Evolutionary conservation across 2,329 filamentous ascomycete species (phyloP).

Genomic region (Ophiostoma piceae): DNA sequence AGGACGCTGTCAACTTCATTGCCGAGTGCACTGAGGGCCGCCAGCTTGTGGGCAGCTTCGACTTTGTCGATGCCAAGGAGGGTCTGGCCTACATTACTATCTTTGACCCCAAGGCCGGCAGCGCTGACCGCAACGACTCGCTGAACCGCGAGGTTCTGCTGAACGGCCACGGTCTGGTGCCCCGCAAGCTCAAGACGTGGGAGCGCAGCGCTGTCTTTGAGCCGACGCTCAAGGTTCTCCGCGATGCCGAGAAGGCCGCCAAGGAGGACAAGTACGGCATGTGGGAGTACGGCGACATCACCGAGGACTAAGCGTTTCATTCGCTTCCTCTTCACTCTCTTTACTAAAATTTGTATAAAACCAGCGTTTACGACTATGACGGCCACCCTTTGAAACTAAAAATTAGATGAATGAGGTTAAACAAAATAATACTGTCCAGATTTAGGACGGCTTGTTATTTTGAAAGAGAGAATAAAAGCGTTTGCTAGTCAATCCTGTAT

Average conservation of each 20-base stretch:
- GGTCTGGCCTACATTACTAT: slow-evolving; percentile 80
- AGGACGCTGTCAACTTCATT: slow-evolving; percentile 72
- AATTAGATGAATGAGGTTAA: not conserved
- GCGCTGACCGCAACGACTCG: slow-evolving; percentile 63
- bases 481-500: not conserved
- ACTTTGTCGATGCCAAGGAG: slow-evolving; percentile 73
- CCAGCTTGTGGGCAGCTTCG: slow-evolving; percentile 83
- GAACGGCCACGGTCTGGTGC: slow-evolving; percentile 84
- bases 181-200: slow-evolving; percentile 85
- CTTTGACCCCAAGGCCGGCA: slow-evolving; percentile 66
- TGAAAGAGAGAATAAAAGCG: not conserved
- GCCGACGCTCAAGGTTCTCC: slow-evolving; percentile 65
- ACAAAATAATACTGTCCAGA: not conserved
- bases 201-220: slow-evolving; percentile 67
- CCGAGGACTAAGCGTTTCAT: slow-evolving; percentile 62
- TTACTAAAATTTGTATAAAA: not conserved
- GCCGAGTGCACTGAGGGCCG: slow-evolving; percentile 68
- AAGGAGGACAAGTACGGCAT: slow-evolving; percentile 78
- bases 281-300: slow-evolving; percentile 98
- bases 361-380: slow-evolving; percentile 1
- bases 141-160: slow-evolving; percentile 83
- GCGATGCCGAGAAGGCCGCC: slow-evolving; percentile 68
- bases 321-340: not conserved
- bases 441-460: not conserved
- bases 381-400: not conserved